phyloP scores from a whole-genome alignment of 441 rosid genomes.

The Lepidium campestre region DNA sequence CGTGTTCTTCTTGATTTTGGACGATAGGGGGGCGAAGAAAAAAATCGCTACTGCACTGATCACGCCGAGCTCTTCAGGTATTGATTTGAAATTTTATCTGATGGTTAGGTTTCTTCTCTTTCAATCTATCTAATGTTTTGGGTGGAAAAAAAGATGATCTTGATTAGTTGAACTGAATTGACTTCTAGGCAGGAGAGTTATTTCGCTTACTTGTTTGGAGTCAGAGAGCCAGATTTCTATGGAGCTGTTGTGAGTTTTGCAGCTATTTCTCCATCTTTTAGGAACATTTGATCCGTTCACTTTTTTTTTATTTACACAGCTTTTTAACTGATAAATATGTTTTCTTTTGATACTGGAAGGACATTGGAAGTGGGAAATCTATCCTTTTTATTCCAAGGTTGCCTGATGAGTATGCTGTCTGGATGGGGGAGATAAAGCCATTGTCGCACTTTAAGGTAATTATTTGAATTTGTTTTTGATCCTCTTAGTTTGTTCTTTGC shows the following conservation, averaged over 20 bases:
- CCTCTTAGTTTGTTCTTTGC: background rate
- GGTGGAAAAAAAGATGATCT: background rate
- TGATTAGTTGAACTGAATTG: slow-evolving; percentile 4
- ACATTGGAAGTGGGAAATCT: slow-evolving; percentile 68
- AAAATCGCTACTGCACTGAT: slow-evolving; percentile 81
- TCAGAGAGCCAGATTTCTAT: slow-evolving; percentile 71
- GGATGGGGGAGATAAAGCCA: slow-evolving; percentile 89
- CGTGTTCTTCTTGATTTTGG: background rate
- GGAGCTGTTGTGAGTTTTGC: slow-evolving; percentile 82
- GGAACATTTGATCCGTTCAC: background rate
- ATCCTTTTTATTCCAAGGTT: slow-evolving; percentile 78
- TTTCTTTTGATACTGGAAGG: slow-evolving; percentile 38
- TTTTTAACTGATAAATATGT: background rate
- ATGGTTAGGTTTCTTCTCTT: background rate
- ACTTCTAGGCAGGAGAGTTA: slow-evolving; percentile 81
- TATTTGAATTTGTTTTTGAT: background rate
- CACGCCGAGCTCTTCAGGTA: slow-evolving; percentile 88
- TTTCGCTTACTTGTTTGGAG: slow-evolving; percentile 88
- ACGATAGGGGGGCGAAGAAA: slow-evolving; percentile 78
- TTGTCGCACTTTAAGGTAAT: slow-evolving; percentile 55
- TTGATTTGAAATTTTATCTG: background rate
- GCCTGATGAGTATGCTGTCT: slow-evolving; percentile 83
- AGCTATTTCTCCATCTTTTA: background rate
- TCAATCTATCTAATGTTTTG: background rate
- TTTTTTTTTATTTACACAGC: background rate